A percentile compares a stretch with the other conserved stretches of the same genome.
Evolutionary conservation across 257 asterid species (phyloP).

Genomic region (Penstemon eatonii): DNA sequence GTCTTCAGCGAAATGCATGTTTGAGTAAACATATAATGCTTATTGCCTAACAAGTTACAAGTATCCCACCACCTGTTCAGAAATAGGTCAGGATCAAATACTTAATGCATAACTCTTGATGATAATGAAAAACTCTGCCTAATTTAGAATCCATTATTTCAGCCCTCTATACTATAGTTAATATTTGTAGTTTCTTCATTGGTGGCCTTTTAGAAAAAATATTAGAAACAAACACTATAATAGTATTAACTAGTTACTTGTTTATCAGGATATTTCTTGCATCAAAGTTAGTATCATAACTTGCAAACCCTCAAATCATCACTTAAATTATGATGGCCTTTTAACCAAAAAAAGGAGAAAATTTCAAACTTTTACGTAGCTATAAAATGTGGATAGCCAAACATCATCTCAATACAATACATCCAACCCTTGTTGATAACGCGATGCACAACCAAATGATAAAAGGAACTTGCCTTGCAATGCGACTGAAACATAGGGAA

Average conservation of each 20-base stretch:
- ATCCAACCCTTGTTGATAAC: slow-evolving; percentile 3
- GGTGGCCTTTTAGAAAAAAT: background rate
- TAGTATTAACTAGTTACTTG: background rate
- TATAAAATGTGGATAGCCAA: slow-evolving; percentile 16
- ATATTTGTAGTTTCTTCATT: slow-evolving; percentile 15
- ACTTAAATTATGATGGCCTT: slow-evolving; percentile 6
- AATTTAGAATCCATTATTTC: slow-evolving; percentile 10
- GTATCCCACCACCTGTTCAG: slow-evolving; percentile 9
- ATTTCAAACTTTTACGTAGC: slow-evolving; percentile 8
- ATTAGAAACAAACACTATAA: background rate
- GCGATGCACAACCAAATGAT: slow-evolving; percentile 17
- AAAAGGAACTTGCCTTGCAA: slow-evolving; percentile 73
- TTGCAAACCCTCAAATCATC: slow-evolving; percentile 14
- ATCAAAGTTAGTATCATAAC: background rate
- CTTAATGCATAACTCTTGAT: background rate
- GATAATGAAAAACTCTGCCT: background rate
- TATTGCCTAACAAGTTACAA: background rate
- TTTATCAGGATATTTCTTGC: slow-evolving; percentile 15
- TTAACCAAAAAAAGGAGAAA: background rate
- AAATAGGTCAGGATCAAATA: slow-evolving; percentile 10
- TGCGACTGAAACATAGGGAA: slow-evolving; percentile 80
- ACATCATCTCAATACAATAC: background rate
- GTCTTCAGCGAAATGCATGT: background rate
- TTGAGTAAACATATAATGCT: slow-evolving; percentile 12
- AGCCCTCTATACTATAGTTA: background rate